phyloP scores from a whole-genome alignment of 306 rosid species.

The Rosa multiflora region DNA sequence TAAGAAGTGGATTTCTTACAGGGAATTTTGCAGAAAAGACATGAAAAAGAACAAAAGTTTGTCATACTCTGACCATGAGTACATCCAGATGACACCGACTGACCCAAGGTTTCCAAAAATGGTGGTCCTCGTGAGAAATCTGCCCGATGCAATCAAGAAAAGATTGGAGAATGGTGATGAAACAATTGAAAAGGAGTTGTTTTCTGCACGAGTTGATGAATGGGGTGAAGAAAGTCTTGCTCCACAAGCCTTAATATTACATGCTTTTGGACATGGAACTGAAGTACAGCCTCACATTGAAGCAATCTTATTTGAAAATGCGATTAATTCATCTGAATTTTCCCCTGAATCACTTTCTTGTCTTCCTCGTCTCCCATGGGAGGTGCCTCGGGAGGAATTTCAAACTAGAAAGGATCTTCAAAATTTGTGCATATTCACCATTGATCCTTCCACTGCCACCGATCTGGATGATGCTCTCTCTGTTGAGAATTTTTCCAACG shows the following conservation, averaged over 20 bases:
- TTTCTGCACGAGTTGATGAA: constrained; percentile 62
- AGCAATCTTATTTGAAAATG: constrained; percentile 78
- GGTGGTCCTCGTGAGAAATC: constrained; percentile 49
- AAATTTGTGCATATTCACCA: constrained; percentile 69
- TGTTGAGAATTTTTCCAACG: constrained; percentile 63
- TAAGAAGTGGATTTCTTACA: constrained; percentile 39
- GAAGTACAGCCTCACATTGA: constrained; percentile 64
- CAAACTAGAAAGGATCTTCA: constrained; percentile 68
- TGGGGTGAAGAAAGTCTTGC: constrained; percentile 66
- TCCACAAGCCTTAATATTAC: constrained; percentile 63
- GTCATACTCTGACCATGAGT: constrained; percentile 41
- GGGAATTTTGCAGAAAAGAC: constrained; percentile 42
- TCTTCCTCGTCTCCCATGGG: constrained; percentile 70
- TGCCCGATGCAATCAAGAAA: constrained; percentile 56
- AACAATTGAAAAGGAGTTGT: constrained; percentile 64
- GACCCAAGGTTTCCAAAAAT: constrained; percentile 68
- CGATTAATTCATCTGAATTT: constrained; percentile 58
- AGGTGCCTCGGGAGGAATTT: constrained; percentile 62
- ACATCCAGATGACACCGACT: constrained; percentile 60
- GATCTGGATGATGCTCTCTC: constrained; percentile 96
- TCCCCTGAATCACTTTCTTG: constrained; percentile 56
- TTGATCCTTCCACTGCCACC: constrained; percentile 82
- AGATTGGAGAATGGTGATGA: constrained; percentile 60
- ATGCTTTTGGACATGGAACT: constrained; percentile 62
- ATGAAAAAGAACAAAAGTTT: constrained; percentile 38